Percentiles rank a stretch among this genome's conserved stretches.
These are phyloP conservation scores for Arabidopsis lyrata DNA, from an alignment of 441 rosid genomes.

Conservation along the genomic window DNA sequence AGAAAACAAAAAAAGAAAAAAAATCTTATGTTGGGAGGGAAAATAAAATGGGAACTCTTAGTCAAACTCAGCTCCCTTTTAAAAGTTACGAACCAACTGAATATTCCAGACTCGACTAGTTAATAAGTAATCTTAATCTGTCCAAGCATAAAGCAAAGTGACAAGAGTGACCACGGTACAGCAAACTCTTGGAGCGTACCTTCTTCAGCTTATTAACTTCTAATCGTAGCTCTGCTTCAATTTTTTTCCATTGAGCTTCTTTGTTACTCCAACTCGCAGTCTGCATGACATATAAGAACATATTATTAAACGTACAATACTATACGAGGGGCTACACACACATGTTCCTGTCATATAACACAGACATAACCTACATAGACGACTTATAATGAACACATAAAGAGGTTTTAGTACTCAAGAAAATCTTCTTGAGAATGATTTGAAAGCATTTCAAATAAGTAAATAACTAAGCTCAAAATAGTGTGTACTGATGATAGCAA, in stretches of 20 bases:
- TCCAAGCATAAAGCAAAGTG: slow-evolving; percentile 6
- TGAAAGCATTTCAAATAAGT: not conserved
- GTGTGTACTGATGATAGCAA: not conserved
- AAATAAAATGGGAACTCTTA: not conserved
- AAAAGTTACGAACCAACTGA: not conserved
- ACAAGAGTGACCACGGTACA: slow-evolving; percentile 10
- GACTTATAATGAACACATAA: not conserved
- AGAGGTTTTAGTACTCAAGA: not conserved
- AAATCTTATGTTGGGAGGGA: not conserved
- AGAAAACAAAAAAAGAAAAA: not conserved
- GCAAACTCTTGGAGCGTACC: slow-evolving; percentile 46
- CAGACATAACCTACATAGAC: not conserved
- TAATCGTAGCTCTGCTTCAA: slow-evolving; percentile 51
- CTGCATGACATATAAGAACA: slow-evolving; percentile 46
- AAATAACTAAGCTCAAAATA: slow-evolving; percentile 15
- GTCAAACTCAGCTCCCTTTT: not conserved
- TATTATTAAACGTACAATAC: not conserved
- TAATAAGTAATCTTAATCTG: not conserved
- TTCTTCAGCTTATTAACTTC: slow-evolving; percentile 52
- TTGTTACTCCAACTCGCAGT: slow-evolving; percentile 51
- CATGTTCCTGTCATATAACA: slow-evolving; percentile 8
- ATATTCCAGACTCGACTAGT: not conserved
- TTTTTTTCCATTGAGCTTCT: slow-evolving; percentile 61
- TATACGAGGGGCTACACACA: not conserved
- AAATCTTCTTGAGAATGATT: not conserved